Evolutionary conservation across 139 green algal species (phyloP).

Genomic region (Ostreobium quekettii): DNA sequence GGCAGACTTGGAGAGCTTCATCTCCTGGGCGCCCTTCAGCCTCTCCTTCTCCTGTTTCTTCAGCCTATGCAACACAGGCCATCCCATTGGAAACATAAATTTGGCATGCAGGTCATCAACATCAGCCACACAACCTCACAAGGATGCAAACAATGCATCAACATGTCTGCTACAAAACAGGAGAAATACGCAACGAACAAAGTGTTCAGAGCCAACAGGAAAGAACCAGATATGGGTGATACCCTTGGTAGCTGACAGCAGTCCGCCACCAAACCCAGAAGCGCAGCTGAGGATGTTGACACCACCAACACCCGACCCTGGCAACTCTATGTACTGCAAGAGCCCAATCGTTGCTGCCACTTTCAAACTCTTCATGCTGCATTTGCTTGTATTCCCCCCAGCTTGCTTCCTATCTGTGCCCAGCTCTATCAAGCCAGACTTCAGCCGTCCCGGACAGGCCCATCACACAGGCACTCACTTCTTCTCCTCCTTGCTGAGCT

Average conservation of each 20-base stretch:
- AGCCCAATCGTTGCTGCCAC: neutral
- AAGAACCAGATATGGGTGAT: too few species aligned
- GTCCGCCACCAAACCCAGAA: too few species aligned
- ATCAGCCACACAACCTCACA: neutral
- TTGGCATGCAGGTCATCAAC: neutral
- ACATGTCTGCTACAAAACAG: neutral
- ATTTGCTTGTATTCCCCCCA: slow-evolving; percentile 2
- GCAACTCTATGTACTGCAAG: neutral
- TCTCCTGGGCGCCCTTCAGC: slow-evolving; percentile 57
- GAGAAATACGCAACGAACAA: too few species aligned
- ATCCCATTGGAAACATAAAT: neutral
- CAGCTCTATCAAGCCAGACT: neutral
- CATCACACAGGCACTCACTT: slow-evolving; percentile 43
- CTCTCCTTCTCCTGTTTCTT: slow-evolving; percentile 88
- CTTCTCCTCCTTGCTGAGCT: slow-evolving; percentile 82
- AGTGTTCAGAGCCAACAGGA: too few species aligned
- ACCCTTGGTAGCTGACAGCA: too few species aligned
- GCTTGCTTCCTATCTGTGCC: neutral
- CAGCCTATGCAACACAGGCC: slow-evolving; percentile 36
- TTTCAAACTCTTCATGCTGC: neutral
- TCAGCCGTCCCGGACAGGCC: neutral
- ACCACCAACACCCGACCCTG: too few species aligned
- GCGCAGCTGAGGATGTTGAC: too few species aligned
- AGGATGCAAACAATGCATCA: neutral
- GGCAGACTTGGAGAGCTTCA: slow-evolving; percentile 13